These are phyloP conservation scores for Neonectria neomacrospora DNA, from an alignment of 2,329 filamentous ascomycete genomes.

Conservation along the genomic window DNA sequence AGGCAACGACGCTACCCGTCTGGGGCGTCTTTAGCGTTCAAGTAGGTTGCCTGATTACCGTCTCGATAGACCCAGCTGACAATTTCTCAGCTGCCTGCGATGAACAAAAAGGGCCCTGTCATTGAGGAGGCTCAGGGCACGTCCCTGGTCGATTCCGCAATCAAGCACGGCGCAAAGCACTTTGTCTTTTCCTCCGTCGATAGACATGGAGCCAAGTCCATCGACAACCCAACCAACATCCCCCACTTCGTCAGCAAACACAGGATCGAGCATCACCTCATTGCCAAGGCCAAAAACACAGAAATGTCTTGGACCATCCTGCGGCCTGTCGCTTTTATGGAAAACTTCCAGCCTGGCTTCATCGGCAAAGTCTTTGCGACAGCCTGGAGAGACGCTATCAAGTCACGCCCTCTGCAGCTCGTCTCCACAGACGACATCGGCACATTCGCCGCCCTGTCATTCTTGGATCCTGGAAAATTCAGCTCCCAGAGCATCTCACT, in stretches of 20 bases:
- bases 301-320: conserved; percentile 52
- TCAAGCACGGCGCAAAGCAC: conserved; percentile 64
- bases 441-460: conserved; percentile 51
- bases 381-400: conserved; percentile 46
- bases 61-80: background rate
- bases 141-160: conserved; percentile 63
- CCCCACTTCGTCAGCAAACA: conserved; percentile 71
- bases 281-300: conserved; percentile 50
- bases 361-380: conserved; percentile 48
- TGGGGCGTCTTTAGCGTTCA: conserved; percentile 73
- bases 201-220: conserved; percentile 64
- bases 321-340: conserved; percentile 55
- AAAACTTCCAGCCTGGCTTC: conserved; percentile 50
- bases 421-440: conserved; percentile 51
- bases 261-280: conserved; percentile 69
- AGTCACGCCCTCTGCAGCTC: conserved; percentile 40
- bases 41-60: conserved; percentile 45
- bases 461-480: conserved; percentile 48
- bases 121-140: conserved; percentile 61
- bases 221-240: conserved; percentile 62
- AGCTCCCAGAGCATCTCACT: conserved; percentile 49
- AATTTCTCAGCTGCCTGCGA: conserved; percentile 11
- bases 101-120: conserved; percentile 26
- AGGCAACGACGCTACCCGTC: conserved; percentile 47
- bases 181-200: conserved; percentile 73